Conservation (phyloP, 176 grass and related monocot genomes). For the Thinopyrum elongatum region DNA sequence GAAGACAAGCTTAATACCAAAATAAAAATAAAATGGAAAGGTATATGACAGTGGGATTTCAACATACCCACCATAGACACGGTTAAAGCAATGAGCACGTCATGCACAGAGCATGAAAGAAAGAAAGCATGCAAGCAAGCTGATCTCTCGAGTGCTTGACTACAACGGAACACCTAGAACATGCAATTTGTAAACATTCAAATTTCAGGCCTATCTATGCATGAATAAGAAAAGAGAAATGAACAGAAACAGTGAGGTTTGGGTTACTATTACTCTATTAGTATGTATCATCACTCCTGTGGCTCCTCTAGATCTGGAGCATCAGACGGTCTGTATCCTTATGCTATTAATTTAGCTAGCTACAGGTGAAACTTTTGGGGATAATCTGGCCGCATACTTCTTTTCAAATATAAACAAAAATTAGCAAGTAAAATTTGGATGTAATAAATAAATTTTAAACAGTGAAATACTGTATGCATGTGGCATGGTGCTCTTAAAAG, state of each 20-base stretch:
- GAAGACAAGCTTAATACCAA: slow-evolving; percentile 26
- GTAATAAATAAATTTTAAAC: background rate
- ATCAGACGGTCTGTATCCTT: slow-evolving; percentile 13
- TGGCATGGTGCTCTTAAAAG: background rate
- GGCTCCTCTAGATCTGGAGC: slow-evolving; percentile 4
- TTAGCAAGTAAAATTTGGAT: background rate
- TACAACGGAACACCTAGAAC: background rate
- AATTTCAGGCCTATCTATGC: slow-evolving; percentile 3
- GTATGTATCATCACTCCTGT: background rate
- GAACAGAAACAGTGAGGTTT: background rate
- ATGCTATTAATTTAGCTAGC: background rate
- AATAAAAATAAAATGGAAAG: background rate
- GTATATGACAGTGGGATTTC: slow-evolving; percentile 31
- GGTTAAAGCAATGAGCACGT: slow-evolving; percentile 16
- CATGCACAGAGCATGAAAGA: slow-evolving; percentile 26
- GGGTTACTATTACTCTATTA: background rate
- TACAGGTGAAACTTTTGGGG: background rate
- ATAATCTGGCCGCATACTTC: slow-evolving; percentile 1
- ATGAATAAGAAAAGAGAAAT: background rate
- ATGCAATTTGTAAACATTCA: background rate
- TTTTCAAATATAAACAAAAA: slow-evolving; percentile 10
- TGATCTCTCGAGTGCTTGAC: background rate
- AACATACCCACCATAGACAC: slow-evolving; percentile 30
- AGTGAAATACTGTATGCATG: background rate
- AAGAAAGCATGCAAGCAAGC: slow-evolving; percentile 15